Percentiles rank a stretch among this genome's conserved stretches.
These are phyloP conservation scores for Escovopsis sp. DNA, from an alignment of 2,329 filamentous ascomycete species.

Conservation along the genomic window DNA sequence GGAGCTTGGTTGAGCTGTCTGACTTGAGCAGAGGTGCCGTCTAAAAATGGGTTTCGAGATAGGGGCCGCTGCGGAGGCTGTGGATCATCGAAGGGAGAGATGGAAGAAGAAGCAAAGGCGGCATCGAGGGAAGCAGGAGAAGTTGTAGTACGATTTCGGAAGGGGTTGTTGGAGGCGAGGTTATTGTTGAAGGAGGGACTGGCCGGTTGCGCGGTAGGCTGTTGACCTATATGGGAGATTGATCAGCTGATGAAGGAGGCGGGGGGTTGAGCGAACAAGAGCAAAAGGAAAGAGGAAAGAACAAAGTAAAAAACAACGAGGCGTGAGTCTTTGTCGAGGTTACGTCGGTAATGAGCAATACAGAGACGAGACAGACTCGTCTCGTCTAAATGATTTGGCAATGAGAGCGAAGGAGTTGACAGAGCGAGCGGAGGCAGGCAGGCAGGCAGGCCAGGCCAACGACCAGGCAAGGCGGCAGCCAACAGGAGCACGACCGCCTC, in stretches of 20 bases:
- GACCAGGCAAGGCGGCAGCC: too few species aligned
- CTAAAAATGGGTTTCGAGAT: constrained; percentile 65
- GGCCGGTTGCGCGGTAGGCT: constrained; percentile 7
- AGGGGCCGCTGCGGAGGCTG: constrained; percentile 37
- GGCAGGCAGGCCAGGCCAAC: constrained; percentile 10
- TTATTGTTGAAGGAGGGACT: constrained; percentile 39
- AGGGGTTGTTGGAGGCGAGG: constrained; percentile 71
- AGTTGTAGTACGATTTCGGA: constrained; percentile 49
- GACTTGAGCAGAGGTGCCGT: constrained; percentile 29
- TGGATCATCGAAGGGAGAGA: constrained; percentile 45
- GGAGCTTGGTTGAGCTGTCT: constrained; percentile 35
- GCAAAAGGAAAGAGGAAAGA: too few species aligned
- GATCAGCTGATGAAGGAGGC: constrained; percentile 4
- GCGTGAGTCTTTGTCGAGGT: neutral
- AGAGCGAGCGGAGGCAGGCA: constrained; percentile 4
- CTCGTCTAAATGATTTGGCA: constrained; percentile 16
- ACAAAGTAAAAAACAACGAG: constrained; percentile 2
- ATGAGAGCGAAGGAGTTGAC: too few species aligned
- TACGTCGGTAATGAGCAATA: constrained; percentile 4
- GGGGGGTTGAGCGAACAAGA: too few species aligned
- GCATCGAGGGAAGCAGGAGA: constrained; percentile 34
- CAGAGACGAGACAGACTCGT: constrained; percentile 13
- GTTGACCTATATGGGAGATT: constrained; percentile 8
- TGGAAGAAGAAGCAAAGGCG: constrained; percentile 22
- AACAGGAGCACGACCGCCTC: neutral